phyloP scores from a whole-genome alignment of 2,329 filamentous ascomycete genomes.

The Dichotomopilus funicola region DNA sequence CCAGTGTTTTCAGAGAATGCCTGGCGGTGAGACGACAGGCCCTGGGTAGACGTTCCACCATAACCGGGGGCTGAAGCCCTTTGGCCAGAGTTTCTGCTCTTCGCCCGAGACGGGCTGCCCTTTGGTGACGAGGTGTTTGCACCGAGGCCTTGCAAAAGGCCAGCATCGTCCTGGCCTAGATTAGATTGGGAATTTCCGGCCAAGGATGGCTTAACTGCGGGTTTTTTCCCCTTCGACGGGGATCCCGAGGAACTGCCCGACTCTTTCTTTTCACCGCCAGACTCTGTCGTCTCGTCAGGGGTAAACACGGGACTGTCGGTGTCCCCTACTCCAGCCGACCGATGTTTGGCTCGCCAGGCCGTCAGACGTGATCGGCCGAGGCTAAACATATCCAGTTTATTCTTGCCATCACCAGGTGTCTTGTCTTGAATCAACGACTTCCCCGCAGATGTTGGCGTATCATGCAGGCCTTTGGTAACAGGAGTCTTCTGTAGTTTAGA shows the following conservation, averaged over 20 bases:
- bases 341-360: constrained; percentile 14
- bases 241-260: background rate
- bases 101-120: too few relatives aligned
- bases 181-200: background rate
- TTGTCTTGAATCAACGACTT: background rate
- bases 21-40: too few relatives aligned
- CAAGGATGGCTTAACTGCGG: too few relatives aligned
- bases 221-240: background rate
- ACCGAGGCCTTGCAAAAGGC: background rate
- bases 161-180: background rate
- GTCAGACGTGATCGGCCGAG: constrained; percentile 13
- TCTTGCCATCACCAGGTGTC: constrained; percentile 2
- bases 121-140: too few relatives aligned
- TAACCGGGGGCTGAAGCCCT: too few relatives aligned
- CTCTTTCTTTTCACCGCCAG: too few relatives aligned
- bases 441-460: background rate
- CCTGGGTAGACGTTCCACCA: too few relatives aligned
- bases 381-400: constrained; percentile 6
- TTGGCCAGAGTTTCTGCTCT: too few relatives aligned
- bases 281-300: background rate
- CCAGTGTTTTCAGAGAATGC: too few relatives aligned
- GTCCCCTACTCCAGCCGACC: constrained; percentile 1
- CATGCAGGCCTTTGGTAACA: background rate
- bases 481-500: background rate
- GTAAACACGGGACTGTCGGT: constrained; percentile 3